These are phyloP conservation scores for Russula olivacea DNA, from an alignment of 768 basidiomycete species.

Conservation along the genomic window DNA sequence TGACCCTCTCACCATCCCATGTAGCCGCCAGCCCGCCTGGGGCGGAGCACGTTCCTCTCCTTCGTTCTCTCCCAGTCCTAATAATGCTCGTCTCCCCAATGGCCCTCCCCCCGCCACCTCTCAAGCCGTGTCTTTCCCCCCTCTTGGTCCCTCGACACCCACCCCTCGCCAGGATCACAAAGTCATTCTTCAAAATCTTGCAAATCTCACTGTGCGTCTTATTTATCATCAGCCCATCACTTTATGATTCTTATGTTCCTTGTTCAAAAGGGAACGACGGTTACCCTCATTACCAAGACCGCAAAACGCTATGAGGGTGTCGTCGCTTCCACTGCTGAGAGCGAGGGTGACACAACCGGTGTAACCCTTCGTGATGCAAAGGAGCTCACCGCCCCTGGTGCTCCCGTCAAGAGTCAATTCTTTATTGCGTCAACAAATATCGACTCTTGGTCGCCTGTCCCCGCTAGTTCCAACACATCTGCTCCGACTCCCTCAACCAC, in stretches of 20 bases:
- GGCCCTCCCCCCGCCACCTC: constrained; percentile 36
- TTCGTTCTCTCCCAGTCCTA: constrained; percentile 53
- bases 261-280: constrained; percentile 55
- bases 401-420: constrained; percentile 58
- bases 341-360: constrained; percentile 66
- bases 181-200: constrained; percentile 49
- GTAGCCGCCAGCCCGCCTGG: constrained; percentile 53
- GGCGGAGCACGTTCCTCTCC: constrained; percentile 61
- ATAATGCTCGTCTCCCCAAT: constrained; percentile 40
- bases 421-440: constrained; percentile 72
- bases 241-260: not conserved
- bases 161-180: constrained; percentile 37
- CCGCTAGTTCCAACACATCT: constrained; percentile 40
- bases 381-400: constrained; percentile 58
- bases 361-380: constrained; percentile 73
- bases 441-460: constrained; percentile 47
- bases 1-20: not conserved
- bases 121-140: constrained; percentile 33
- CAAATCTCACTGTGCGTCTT: constrained; percentile 54
- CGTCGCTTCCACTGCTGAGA: constrained; percentile 46
- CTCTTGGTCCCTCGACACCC: constrained; percentile 34
- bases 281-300: constrained; percentile 67
- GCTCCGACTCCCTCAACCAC: constrained; percentile 26
- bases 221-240: not conserved
- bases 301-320: constrained; percentile 68